These are phyloP conservation scores for Phtheirospermum japonicum DNA, from an alignment of 257 asterid species.

Conservation along the genomic window DNA sequence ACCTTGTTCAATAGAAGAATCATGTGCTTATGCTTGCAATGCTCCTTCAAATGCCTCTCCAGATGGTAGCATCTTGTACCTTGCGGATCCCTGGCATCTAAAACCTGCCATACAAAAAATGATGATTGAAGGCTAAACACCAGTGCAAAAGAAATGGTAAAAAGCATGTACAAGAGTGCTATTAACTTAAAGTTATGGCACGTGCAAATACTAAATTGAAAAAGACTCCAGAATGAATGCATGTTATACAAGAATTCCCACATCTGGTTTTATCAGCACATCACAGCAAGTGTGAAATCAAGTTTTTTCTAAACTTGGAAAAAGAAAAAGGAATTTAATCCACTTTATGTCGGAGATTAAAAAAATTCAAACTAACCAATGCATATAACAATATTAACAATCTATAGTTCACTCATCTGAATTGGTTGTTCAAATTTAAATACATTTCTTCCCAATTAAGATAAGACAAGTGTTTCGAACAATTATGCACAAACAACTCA, in stretches of 20 bases:
- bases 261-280: constrained; percentile 49
- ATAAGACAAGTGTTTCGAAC: too few species aligned
- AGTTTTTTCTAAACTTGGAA: too few species aligned
- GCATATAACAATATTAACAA: too few species aligned
- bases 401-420: too few species aligned
- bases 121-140: constrained; percentile 1
- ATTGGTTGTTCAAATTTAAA: too few species aligned
- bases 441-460: too few species aligned
- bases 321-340: too few species aligned
- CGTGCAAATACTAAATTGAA: background rate
- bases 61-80: constrained; percentile 97
- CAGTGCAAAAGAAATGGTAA: background rate
- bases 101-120: constrained; percentile 51
- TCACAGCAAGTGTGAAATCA: background rate
- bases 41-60: constrained; percentile 90
- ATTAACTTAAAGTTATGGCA: background rate
- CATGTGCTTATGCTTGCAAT: constrained; percentile 94
- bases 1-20: constrained; percentile 88
- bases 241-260: constrained; percentile 99
- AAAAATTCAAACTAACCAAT: too few species aligned
- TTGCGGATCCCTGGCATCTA: constrained; percentile 96
- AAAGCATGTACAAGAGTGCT: background rate
- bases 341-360: too few species aligned
- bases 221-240: constrained; percentile 22
- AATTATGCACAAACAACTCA: too few species aligned